Evolutionary conservation across 2,329 filamentous ascomycete genomes (phyloP), one percentile per base, ranked within the genome.

Genomic region (Chrysoporthe deuterocubensis): DNA sequence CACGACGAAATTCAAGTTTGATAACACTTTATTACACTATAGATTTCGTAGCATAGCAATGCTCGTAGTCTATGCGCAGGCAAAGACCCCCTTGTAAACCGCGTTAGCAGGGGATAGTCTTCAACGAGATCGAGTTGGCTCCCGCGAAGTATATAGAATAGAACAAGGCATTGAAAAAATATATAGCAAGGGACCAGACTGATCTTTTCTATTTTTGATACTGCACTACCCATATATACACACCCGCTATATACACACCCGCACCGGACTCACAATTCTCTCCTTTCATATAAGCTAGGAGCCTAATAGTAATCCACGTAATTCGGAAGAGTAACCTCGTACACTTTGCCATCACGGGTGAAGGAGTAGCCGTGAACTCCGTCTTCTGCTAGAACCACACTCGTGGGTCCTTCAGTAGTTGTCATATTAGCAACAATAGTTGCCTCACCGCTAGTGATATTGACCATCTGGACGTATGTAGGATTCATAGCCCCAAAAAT

Each of bases 401-500:
- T 65, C 42, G 64, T 66, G 42, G 64, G 64, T 7, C 64, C 64
- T 26, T 44, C 48, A 32, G 48, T 46, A 3, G 48, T 54, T 21
- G 40, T 62, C 18, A 62, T 46, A 26, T 66, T 66, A 21, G 44
- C 44, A 32, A 62, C 59, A 40, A 66, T 57, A 21, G 32, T 37
- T 37, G 16, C 37, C 8, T 52, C 58, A 16, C 64, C 64, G 46
- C 43, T 66, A 9, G 16, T 57, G 16, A 66, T 61, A 46, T 40
- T 57, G 32, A 66, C 11, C 37, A n/a, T 62, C 26, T 40, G 32
- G 40, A 66, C 26, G 4, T 52, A 61, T 32, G 48, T 56, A 18
- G 64, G 64, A 44, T 56, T 61, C 58, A 59, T 57, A 44, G 64
- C 64, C n/a, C 48, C 59, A 21, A 59, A 66, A 18, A 58, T 58